Percentiles rank a stretch among this genome's conserved stretches.
Evolutionary conservation across 331 rosid species (phyloP).

Genomic region (Quercus phellos): DNA sequence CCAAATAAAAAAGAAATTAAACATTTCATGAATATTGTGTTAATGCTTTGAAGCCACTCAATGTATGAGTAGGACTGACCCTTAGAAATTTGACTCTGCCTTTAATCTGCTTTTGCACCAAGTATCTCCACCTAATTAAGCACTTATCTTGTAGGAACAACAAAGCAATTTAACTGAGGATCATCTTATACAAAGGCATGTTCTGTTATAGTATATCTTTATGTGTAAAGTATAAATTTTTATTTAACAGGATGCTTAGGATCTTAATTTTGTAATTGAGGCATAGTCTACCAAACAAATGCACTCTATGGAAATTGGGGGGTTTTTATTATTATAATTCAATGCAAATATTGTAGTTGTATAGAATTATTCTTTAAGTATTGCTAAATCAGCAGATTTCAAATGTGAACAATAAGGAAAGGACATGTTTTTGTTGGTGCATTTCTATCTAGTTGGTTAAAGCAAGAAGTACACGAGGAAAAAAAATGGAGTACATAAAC

Average conservation of each 20-base stretch:
- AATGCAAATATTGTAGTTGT: background rate
- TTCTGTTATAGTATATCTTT: too few relatives aligned
- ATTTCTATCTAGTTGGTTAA: slow-evolving; percentile 33
- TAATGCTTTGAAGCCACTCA: slow-evolving; percentile 53
- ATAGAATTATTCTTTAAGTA: background rate
- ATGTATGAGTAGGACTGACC: slow-evolving; percentile 27
- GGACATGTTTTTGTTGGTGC: slow-evolving; percentile 21
- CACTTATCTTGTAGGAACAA: slow-evolving; percentile 14
- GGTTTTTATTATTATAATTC: too few relatives aligned
- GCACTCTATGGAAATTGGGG: too few relatives aligned
- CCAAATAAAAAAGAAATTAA: background rate
- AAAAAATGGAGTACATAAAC: slow-evolving; percentile 22
- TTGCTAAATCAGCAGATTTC: background rate
- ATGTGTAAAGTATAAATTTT: too few relatives aligned
- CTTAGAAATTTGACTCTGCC: slow-evolving; percentile 31
- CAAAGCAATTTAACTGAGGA: background rate
- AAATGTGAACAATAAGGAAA: background rate
- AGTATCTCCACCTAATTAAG: slow-evolving; percentile 26
- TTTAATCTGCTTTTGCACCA: slow-evolving; percentile 34
- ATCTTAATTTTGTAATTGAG: too few relatives aligned
- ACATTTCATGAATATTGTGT: background rate
- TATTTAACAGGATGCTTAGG: too few relatives aligned
- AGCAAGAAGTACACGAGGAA: slow-evolving; percentile 21
- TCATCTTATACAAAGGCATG: too few relatives aligned
- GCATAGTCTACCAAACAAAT: too few relatives aligned